phyloP scores from a whole-genome alignment of 108 stramenopile genomes.

The Stephanodiscus minutulus region DNA sequence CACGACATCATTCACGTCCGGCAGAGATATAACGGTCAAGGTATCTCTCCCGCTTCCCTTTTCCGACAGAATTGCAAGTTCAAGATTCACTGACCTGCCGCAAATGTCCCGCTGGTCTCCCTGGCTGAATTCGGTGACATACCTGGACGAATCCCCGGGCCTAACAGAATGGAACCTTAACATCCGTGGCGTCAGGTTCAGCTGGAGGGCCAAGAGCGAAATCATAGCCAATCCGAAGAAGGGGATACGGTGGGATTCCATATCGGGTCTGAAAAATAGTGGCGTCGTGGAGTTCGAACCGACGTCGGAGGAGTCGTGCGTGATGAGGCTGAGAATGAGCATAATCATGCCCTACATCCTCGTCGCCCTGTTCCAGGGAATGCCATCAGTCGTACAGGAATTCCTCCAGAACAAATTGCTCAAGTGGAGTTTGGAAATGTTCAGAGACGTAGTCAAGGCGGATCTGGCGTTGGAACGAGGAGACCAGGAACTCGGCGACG shows the following conservation, averaged over 20 bases:
- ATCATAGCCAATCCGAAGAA: constrained; percentile 54
- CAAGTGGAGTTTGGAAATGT: constrained; percentile 90
- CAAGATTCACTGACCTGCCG: constrained; percentile 83
- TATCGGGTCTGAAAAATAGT: constrained; percentile 73
- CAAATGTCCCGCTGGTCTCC: constrained; percentile 88
- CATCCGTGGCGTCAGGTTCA: constrained; percentile 72
- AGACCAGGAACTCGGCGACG: constrained; percentile 86
- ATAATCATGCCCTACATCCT: constrained; percentile 77
- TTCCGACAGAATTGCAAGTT: constrained; percentile 73
- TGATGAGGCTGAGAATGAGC: constrained; percentile 77
- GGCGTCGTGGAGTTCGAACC: constrained; percentile 68
- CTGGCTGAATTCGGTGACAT: constrained; percentile 84
- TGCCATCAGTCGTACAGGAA: constrained; percentile 71
- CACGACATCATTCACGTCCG: constrained; percentile 58
- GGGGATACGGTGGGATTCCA: constrained; percentile 81
- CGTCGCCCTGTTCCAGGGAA: constrained; percentile 67
- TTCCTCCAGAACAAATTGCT: constrained; percentile 85
- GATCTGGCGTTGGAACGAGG: constrained; percentile 85
- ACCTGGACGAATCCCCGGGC: constrained; percentile 63
- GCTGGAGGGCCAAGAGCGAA: constrained; percentile 75
- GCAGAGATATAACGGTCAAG: constrained; percentile 69
- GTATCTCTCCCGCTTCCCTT: constrained; percentile 83
- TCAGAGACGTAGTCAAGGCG: constrained; percentile 88
- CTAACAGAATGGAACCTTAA: constrained; percentile 83
- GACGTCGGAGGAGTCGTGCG: constrained; percentile 51